Evolutionary conservation across 495 filamentous ascomycete species (phyloP).

Genomic region (Xylaria longipes): DNA sequence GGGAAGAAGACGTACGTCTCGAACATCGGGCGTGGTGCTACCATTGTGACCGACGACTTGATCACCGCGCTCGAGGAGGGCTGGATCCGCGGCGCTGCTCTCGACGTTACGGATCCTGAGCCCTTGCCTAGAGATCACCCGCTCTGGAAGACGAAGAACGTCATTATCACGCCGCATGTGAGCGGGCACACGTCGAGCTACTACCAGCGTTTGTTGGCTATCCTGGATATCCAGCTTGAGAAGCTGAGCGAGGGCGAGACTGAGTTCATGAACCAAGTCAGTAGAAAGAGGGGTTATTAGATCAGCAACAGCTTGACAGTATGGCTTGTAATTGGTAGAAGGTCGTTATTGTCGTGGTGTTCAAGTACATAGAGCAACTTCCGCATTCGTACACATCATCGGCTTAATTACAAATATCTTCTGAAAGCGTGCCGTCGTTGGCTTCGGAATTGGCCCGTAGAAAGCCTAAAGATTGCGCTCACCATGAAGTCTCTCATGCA

Average conservation of each 20-base stretch:
- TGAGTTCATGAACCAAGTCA: constrained; percentile 70
- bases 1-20: constrained; percentile 65
- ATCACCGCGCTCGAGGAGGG: constrained; percentile 65
- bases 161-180: constrained; percentile 81
- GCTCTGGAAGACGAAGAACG: constrained; percentile 76
- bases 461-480: neutral
- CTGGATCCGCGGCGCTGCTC: constrained; percentile 71
- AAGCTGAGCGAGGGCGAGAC: constrained; percentile 61
- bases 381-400: neutral
- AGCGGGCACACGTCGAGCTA: constrained; percentile 68
- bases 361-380: neutral
- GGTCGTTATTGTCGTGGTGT: neutral
- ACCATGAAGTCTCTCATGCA: neutral
- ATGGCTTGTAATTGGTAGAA: neutral
- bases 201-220: constrained; percentile 61
- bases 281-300: constrained; percentile 68
- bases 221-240: constrained; percentile 68
- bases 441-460: neutral
- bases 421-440: neutral
- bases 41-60: constrained; percentile 73
- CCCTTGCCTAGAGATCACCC: constrained; percentile 73
- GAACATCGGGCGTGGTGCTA: constrained; percentile 77
- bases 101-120: constrained; percentile 90
- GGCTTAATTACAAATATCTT: neutral
- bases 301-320: neutral